Conservation (phyloP, 345 rosid species). For the Cardiospermum halicacabum region DNA sequence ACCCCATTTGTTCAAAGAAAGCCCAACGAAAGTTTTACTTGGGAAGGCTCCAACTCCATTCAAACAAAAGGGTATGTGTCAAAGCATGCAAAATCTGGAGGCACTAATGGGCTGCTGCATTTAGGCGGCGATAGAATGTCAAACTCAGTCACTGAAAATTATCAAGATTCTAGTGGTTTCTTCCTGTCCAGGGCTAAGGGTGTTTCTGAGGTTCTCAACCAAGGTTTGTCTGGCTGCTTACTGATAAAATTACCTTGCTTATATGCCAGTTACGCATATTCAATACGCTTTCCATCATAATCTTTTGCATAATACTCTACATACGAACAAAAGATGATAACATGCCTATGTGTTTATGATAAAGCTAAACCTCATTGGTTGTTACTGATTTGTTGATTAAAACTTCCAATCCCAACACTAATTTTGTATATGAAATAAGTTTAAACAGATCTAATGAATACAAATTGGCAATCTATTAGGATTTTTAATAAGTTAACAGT, state of each 20-base stretch:
- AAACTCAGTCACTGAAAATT: slow-evolving; percentile 20
- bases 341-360: not conserved
- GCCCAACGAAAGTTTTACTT: slow-evolving; percentile 32
- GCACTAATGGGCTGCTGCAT: slow-evolving; percentile 35
- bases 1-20: slow-evolving; percentile 39
- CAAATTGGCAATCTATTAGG: not conserved
- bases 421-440: not conserved
- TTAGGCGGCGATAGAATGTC: slow-evolving; percentile 30
- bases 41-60: slow-evolving; percentile 47
- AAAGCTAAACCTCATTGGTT: not conserved
- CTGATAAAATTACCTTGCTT: not conserved
- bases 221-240: slow-evolving; percentile 38
- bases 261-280: not conserved
- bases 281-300: not conserved
- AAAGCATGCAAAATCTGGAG: slow-evolving; percentile 41
- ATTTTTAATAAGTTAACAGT: not conserved
- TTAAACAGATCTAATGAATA: not conserved
- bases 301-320: not conserved
- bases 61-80: slow-evolving; percentile 38
- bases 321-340: not conserved
- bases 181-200: slow-evolving; percentile 35
- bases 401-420: not conserved
- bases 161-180: slow-evolving; percentile 39
- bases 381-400: not conserved
- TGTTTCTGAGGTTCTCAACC: slow-evolving; percentile 32